phyloP scores from a whole-genome alignment of 352 stramenopile species.

The Globisporangium ultimum region DNA sequence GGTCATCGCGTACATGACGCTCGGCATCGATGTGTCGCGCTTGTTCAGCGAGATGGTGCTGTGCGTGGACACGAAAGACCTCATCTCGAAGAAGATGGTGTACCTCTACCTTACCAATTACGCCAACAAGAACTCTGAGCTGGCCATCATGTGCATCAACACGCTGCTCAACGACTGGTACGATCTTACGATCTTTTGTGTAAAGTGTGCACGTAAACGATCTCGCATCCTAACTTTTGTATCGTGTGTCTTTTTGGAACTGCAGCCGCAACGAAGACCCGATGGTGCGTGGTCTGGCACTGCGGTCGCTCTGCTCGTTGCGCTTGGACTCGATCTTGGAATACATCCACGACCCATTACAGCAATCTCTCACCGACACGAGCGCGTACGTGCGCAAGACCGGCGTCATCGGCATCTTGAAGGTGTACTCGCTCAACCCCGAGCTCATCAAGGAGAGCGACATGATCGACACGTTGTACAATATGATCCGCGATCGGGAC shows the following conservation, averaged over 20 bases:
- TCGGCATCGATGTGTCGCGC: constrained; percentile 98
- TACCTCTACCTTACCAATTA: constrained; percentile 99
- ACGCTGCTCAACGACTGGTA: constrained; percentile 98
- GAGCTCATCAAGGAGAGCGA: constrained; percentile 91
- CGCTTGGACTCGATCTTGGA: constrained; percentile 97
- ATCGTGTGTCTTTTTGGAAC: too few species aligned
- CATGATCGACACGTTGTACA: constrained; percentile 98
- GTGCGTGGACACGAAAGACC: constrained; percentile 95
- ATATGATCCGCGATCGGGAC: constrained; percentile 98
- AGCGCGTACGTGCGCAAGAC: constrained; percentile 99
- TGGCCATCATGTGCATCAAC: constrained; percentile 99
- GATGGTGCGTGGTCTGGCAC: constrained; percentile 96
- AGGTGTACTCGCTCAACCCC: constrained; percentile 92
- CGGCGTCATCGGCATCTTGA: constrained; percentile 98
- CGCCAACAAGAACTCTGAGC: constrained; percentile 96
- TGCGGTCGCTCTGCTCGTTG: constrained; percentile 96
- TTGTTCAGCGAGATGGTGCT: constrained; percentile 99
- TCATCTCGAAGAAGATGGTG: constrained; percentile 99
- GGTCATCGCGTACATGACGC: constrained; percentile 99
- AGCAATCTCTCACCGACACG: constrained; percentile 92
- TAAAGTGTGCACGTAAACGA: neutral
- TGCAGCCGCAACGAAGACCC: constrained; percentile 95
- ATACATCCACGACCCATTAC: constrained; percentile 95
- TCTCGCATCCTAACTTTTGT: too few species aligned
- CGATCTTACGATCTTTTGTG: constrained; percentile 6